Percentiles rank a stretch among this genome's conserved stretches.
Evolutionary conservation across 331 rosid species (phyloP).

Genomic region (Quercus tomentella): DNA sequence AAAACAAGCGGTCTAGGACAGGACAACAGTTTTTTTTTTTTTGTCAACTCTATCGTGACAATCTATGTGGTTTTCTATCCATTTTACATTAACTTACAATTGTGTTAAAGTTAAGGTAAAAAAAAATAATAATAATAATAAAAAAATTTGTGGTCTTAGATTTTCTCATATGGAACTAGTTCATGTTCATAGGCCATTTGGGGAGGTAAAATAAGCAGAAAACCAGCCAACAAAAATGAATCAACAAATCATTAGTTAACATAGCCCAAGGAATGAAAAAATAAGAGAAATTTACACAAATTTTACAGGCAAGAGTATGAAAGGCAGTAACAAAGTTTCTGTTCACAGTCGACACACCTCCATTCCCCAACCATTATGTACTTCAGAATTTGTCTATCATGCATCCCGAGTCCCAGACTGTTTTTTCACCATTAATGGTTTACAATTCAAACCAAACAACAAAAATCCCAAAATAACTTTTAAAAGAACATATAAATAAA

Average conservation of each 20-base stretch:
- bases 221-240: background rate
- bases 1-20: background rate
- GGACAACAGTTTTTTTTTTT: too few species aligned
- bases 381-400: conserved; percentile 14
- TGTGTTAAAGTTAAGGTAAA: too few species aligned
- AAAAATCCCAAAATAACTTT: background rate
- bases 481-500: conserved; percentile 18
- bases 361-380: conserved; percentile 4
- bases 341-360: conserved; percentile 16
- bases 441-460: conserved; percentile 21
- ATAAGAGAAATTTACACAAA: conserved; percentile 23
- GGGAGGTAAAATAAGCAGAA: background rate
- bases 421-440: conserved; percentile 5
- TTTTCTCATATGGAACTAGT: background rate
- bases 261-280: background rate
- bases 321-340: conserved; percentile 11
- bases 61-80: background rate
- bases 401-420: background rate
- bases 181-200: background rate
- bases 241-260: background rate
- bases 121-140: too few species aligned
- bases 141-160: too few species aligned
- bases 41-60: too few species aligned
- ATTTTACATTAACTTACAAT: too few species aligned
- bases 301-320: conserved; percentile 20